A percentile compares a stretch with the other conserved stretches of the same genome.
Evolutionary conservation across 331 rosid species (phyloP).

Genomic region (Rhamnella rubrinervis): DNA sequence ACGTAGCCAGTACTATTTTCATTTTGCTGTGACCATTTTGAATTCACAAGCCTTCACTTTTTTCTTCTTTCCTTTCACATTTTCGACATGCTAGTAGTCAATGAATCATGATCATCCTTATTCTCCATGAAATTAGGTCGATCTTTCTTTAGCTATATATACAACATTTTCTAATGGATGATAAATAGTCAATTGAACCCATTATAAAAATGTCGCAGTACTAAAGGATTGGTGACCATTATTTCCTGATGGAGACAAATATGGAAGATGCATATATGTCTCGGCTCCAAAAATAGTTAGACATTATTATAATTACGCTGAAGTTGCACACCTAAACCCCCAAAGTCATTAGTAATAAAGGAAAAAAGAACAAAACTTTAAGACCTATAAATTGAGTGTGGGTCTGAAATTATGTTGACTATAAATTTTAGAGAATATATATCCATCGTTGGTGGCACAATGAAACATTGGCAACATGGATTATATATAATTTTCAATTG

Average conservation of each 20-base stretch:
- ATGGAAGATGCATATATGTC: background rate
- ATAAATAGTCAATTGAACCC: constrained; percentile 11
- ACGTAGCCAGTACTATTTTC: background rate
- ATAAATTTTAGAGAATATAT: background rate
- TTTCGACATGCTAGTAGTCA: constrained; percentile 2
- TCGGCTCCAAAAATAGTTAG: background rate
- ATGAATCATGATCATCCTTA: constrained; percentile 18
- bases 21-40: constrained; percentile 3
- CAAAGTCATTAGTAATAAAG: background rate
- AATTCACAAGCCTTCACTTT: background rate
- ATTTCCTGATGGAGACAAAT: constrained; percentile 12
- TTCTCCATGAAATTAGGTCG: background rate
- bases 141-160: background rate
- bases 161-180: background rate
- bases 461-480: background rate
- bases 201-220: constrained; percentile 19
- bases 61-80: constrained; percentile 1
- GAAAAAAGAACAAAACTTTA: background rate
- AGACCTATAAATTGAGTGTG: background rate
- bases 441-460: background rate
- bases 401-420: background rate
- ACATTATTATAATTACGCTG: background rate
- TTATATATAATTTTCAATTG: background rate
- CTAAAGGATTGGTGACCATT: background rate
- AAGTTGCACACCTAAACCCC: background rate